A percentile compares a stretch with the other conserved stretches of the same genome.
Conservation (phyloP, 495 filamentous ascomycete species). For the Annulohypoxylon maeteangense region DNA sequence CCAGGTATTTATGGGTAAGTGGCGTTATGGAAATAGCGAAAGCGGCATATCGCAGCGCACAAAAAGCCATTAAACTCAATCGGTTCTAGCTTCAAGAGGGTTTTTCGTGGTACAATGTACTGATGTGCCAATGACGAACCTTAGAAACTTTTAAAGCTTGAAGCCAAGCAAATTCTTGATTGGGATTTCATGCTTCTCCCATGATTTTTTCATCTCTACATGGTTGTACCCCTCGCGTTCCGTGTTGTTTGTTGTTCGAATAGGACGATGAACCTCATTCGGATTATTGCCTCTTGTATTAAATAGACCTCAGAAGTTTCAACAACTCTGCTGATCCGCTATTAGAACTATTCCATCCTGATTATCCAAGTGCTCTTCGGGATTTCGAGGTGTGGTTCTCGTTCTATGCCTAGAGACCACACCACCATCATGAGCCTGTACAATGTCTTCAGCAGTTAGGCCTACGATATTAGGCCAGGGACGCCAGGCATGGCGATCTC, state of each 20-base stretch:
- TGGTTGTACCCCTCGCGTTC: constrained; percentile 9
- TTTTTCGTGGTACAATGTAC: constrained; percentile 20
- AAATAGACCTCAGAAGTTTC: constrained; percentile 25
- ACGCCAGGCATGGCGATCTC: constrained; percentile 57
- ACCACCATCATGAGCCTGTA: constrained; percentile 51
- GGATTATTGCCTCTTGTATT: not conserved
- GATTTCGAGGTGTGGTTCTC: not conserved
- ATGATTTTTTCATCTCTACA: constrained; percentile 10
- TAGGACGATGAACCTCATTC: constrained; percentile 18
- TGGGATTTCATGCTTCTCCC: constrained; percentile 21
- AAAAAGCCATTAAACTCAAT: constrained; percentile 22
- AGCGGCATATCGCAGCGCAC: constrained; percentile 23
- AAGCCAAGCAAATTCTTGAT: constrained; percentile 35
- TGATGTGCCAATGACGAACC: constrained; percentile 43
- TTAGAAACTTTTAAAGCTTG: constrained; percentile 8
- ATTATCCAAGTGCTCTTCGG: not conserved
- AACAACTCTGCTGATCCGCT: not conserved
- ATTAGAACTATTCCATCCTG: not conserved
- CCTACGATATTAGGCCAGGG: constrained; percentile 57
- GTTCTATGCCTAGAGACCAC: not conserved
- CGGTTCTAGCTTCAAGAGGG: constrained; percentile 12
- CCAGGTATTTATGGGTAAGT: constrained; percentile 7
- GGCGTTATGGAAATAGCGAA: constrained; percentile 18
- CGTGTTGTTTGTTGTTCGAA: constrained; percentile 18
- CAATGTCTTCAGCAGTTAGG: constrained; percentile 58